A percentile compares a stretch with the other conserved stretches of the same genome.
These are phyloP conservation scores for Solanum aculeatissimum DNA, from an alignment of 305 asterid genomes.

Conservation along the genomic window DNA sequence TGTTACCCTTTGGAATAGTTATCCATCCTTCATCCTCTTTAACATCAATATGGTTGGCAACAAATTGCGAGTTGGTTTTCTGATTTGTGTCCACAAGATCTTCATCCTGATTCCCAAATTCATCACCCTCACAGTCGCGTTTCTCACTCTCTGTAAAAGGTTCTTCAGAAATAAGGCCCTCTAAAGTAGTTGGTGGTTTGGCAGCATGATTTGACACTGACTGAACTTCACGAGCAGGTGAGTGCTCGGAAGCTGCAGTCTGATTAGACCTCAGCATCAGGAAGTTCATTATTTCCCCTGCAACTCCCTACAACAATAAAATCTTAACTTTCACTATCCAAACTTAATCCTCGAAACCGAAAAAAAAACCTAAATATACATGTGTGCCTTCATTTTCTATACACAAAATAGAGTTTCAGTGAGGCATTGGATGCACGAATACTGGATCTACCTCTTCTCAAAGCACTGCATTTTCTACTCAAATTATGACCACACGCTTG, in stretches of 20 bases:
- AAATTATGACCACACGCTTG: background rate
- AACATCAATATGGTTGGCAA: conserved; percentile 57
- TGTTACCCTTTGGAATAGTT: conserved; percentile 61
- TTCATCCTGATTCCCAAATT: conserved; percentile 7
- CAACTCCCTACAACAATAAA: background rate
- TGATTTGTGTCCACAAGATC: conserved; percentile 21
- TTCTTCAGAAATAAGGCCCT: conserved; percentile 61
- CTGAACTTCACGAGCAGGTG: conserved; percentile 38
- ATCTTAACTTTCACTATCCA: conserved; percentile 1
- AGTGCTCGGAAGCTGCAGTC: conserved; percentile 48
- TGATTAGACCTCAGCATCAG: conserved; percentile 80
- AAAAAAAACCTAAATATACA: background rate
- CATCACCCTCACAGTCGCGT: conserved; percentile 10
- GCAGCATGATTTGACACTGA: conserved; percentile 23
- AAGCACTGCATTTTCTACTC: background rate
- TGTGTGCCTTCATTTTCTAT: background rate
- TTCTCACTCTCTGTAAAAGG: conserved; percentile 19
- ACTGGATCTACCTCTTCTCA: background rate
- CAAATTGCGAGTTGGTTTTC: conserved; percentile 11
- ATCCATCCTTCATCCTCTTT: conserved; percentile 68
- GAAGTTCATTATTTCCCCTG: conserved; percentile 59
- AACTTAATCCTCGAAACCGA: conserved; percentile 17
- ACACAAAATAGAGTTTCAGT: background rate
- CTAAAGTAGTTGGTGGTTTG: conserved; percentile 35
- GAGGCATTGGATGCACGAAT: background rate